phyloP scores from a whole-genome alignment of 352 stramenopile species.

The Phytophthora quininea region DNA sequence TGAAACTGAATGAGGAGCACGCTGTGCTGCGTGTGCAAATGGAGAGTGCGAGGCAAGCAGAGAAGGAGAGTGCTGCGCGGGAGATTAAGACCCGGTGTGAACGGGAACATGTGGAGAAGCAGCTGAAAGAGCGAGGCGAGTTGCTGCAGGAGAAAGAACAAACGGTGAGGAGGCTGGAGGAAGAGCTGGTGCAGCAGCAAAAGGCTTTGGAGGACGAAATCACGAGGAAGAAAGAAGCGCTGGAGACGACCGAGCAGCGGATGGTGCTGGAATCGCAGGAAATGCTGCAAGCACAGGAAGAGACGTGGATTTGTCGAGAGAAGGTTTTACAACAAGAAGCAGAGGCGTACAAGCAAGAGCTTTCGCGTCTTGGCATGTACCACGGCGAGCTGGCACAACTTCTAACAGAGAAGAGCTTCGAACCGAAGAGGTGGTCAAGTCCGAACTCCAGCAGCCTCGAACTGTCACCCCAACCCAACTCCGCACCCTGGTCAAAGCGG shows the following conservation, averaged over 20 bases:
- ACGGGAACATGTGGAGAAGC: constrained; percentile 36
- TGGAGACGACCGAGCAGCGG: constrained; percentile 26
- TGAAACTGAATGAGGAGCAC: constrained; percentile 71
- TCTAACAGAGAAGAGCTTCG: constrained; percentile 17
- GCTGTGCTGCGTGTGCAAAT: constrained; percentile 57
- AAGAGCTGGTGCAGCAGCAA: constrained; percentile 34
- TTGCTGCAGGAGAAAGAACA: constrained; percentile 21
- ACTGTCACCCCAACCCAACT: constrained; percentile 38
- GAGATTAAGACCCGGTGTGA: constrained; percentile 48
- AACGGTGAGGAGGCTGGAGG: constrained; percentile 25
- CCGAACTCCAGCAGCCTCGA: constrained; percentile 7
- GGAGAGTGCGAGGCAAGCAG: constrained; percentile 32
- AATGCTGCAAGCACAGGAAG: constrained; percentile 40
- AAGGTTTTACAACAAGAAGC: constrained; percentile 22
- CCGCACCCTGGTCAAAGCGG: constrained; percentile 41
- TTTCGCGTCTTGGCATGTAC: constrained; percentile 32
- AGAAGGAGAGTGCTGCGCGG: constrained; percentile 44
- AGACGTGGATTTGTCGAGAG: constrained; percentile 36
- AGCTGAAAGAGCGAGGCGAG: constrained; percentile 30
- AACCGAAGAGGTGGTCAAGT: not conserved
- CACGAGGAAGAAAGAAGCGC: constrained; percentile 28
- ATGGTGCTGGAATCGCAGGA: constrained; percentile 30
- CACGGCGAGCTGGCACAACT: constrained; percentile 48
- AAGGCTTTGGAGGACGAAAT: constrained; percentile 34
- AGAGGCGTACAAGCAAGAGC: constrained; percentile 18